phyloP scores from a whole-genome alignment of 2,329 filamentous ascomycete species.

The Aspergillus thermomutatus region DNA sequence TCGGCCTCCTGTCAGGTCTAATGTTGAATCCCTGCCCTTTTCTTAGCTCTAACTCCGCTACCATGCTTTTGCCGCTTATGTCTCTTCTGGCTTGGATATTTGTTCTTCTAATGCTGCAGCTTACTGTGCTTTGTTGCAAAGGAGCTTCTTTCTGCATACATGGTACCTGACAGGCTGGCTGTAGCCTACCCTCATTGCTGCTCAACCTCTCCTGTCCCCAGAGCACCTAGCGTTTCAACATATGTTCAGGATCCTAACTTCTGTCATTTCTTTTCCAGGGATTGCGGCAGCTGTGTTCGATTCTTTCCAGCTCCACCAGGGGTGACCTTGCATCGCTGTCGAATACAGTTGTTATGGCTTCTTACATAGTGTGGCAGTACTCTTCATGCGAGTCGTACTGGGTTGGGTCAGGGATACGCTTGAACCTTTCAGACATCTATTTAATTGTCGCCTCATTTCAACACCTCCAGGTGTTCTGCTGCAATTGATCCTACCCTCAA shows the following conservation, averaged over 20 bases:
- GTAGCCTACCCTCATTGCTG: not conserved
- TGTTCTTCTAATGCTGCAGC: not conserved
- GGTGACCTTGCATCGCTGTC: not conserved
- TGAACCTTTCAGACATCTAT: conserved; percentile 8
- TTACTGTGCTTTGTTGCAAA: not conserved
- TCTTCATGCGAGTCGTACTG: not conserved
- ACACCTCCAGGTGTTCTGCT: not conserved
- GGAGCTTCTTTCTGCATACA: not conserved
- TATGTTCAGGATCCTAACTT: not conserved
- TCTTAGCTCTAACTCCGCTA: not conserved
- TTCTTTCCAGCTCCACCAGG: not conserved
- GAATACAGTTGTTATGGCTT: not conserved
- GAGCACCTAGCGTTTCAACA: not conserved
- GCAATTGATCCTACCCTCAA: not conserved
- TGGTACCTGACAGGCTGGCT: not conserved
- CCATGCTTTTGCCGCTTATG: not conserved
- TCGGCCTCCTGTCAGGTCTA: not conserved
- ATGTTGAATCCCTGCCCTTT: not conserved
- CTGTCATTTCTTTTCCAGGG: not conserved
- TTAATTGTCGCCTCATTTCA: conserved; percentile 1
- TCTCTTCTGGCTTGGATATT: not conserved
- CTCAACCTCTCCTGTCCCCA: not conserved
- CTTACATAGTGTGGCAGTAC: not conserved
- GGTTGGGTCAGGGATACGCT: not conserved
- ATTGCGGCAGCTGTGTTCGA: not conserved